These are phyloP conservation scores for Boletus insuetus DNA, from an alignment of 768 basidiomycete genomes.

Conservation along the genomic window DNA sequence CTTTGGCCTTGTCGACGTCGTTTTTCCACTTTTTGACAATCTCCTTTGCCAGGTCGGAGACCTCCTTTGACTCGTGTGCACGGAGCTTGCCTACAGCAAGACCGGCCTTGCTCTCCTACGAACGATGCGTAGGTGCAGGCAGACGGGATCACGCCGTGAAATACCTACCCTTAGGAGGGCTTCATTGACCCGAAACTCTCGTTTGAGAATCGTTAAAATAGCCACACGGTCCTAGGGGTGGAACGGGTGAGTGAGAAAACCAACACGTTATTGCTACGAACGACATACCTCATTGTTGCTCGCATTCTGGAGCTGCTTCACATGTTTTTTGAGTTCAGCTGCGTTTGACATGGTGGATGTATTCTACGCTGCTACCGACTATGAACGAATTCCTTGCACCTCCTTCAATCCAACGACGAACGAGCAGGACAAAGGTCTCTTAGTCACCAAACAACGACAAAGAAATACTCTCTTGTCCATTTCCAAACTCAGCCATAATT, in stretches of 20 bases:
- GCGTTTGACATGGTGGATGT: constrained; percentile 31
- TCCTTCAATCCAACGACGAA: background rate
- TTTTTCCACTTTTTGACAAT: constrained; percentile 91
- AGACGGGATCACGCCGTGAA: constrained; percentile 3
- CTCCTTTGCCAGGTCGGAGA: constrained; percentile 84
- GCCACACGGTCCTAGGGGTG: constrained; percentile 57
- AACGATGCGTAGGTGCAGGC: background rate
- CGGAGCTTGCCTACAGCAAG: constrained; percentile 91
- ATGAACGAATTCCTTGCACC: background rate
- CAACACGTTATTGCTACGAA: background rate
- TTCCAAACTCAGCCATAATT: background rate
- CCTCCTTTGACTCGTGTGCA: constrained; percentile 64
- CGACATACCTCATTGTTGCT: constrained; percentile 53
- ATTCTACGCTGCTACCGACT: constrained; percentile 23
- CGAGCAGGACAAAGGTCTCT: background rate
- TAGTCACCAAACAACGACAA: too few relatives aligned
- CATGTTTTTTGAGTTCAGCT: constrained; percentile 73
- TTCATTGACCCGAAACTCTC: constrained; percentile 67
- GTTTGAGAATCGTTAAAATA: constrained; percentile 62
- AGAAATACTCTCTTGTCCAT: too few relatives aligned
- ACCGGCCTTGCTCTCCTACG: constrained; percentile 87
- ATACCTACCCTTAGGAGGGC: constrained; percentile 67
- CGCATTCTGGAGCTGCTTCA: constrained; percentile 72
- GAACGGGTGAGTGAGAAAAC: background rate
- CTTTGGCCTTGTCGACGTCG: constrained; percentile 73